phyloP scores from a whole-genome alignment of 768 basidiomycete species.

The Nidularia pulvinata region DNA sequence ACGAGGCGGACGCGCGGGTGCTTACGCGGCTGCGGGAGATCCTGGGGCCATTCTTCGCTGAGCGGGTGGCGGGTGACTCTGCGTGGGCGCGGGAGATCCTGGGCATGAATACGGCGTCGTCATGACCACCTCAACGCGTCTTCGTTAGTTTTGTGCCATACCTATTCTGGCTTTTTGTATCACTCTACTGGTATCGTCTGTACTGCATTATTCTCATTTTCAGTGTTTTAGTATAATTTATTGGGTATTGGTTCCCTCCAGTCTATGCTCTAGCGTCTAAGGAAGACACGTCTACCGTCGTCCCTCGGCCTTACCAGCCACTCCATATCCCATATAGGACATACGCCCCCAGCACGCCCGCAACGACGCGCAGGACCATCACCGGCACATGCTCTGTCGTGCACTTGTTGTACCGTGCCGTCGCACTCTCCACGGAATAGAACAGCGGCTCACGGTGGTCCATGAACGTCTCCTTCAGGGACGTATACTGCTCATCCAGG shows the following conservation, averaged over 20 bases:
- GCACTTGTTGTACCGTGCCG: constrained; percentile 34
- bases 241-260: too few relatives aligned
- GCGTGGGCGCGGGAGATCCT: constrained; percentile 55
- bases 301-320: constrained; percentile 10
- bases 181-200: too few relatives aligned
- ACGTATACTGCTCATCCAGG: constrained; percentile 25
- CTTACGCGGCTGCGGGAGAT: constrained; percentile 46
- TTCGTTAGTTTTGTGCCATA: too few relatives aligned
- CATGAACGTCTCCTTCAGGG: constrained; percentile 25
- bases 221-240: too few relatives aligned
- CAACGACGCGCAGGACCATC: constrained; percentile 26
- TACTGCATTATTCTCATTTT: too few relatives aligned
- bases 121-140: too few relatives aligned
- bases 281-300: too few relatives aligned
- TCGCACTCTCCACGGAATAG: constrained; percentile 30
- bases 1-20: constrained; percentile 46
- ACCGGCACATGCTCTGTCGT: constrained; percentile 30
- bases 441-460: constrained; percentile 33
- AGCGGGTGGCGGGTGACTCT: constrained; percentile 53
- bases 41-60: constrained; percentile 65
- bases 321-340: constrained; percentile 26
- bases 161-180: too few relatives aligned
- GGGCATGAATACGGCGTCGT: neutral
- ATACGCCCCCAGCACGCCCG: constrained; percentile 23
- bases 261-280: too few relatives aligned